Evolutionary conservation across 257 asterid species (phyloP), one percentile per base, ranked within the genome.

Genomic region (Handroanthus guayacan): DNA sequence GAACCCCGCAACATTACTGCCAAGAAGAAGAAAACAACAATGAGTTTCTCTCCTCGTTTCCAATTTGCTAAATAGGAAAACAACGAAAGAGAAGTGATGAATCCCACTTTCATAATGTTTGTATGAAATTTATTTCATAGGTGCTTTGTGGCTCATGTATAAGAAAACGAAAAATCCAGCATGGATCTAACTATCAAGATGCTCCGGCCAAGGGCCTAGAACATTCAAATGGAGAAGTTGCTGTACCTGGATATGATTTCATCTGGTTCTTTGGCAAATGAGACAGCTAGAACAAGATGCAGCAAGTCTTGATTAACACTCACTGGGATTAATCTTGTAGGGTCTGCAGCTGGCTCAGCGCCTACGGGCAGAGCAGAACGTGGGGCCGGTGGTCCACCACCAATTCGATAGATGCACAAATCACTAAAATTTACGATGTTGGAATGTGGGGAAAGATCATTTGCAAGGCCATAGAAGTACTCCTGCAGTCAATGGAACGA

Each of bases 331-430:
- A 93, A 84, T 83, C 98, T 86, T 44, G 90, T 86, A 58, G 97
- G 99, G 62, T 95, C 96, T 3, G 98, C 92, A 47, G 88, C 83
- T 2, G 99, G 99, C 79, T 92, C 98, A 38, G 99, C 97, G 12
- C 99, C 99, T 75, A 83, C 90, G 3, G 99, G 99, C 75, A 95
- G 85, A 87, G 99, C 99, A 75, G 99, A 95, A 56, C 97, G 97
- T 55, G 99, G 98, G 75, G 98, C 99, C 79, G 85, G 95, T 54
- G 98, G 99, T 17, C 99, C 98, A 52, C 99, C 98, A 17, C 98
- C 99, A 8, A 93, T 66, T 72, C 96, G 92, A 73, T 87, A 95
- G 62, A 93, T 85, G 77, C 82, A 84, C 79, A 95, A 77, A 74
- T 95, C 97, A 69, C 86, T 86, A 83, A 91, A 93, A 80, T 77